These are phyloP conservation scores for Penicillium nucicola DNA, from an alignment of 495 filamentous ascomycete species.

Conservation along the genomic window DNA sequence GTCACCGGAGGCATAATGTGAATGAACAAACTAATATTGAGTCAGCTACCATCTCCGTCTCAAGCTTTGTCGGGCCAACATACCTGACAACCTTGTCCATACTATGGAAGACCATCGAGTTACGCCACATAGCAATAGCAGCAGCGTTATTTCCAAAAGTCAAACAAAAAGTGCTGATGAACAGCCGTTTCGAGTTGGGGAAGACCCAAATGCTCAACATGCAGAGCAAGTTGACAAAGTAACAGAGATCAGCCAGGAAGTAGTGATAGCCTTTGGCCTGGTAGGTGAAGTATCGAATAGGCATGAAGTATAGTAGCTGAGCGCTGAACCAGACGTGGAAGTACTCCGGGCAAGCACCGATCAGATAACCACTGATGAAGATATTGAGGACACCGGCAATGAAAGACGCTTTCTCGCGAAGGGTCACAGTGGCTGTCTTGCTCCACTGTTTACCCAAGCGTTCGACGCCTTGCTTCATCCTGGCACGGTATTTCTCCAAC, in stretches of 20 bases:
- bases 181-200: constrained; percentile 83
- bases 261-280: constrained; percentile 90
- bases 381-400: constrained; percentile 95
- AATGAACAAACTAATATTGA: constrained; percentile 73
- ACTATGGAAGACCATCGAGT: constrained; percentile 95
- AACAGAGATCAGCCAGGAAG: constrained; percentile 95
- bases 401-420: constrained; percentile 93
- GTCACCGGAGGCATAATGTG: constrained; percentile 97
- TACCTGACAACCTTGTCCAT: constrained; percentile 92
- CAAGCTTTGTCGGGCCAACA: background rate
- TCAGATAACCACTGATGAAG: constrained; percentile 91
- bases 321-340: constrained; percentile 91
- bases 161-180: constrained; percentile 90
- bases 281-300: constrained; percentile 88
- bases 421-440: constrained; percentile 79
- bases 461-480: constrained; percentile 85
- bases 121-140: constrained; percentile 99
- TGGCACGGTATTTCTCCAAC: constrained; percentile 82
- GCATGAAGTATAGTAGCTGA: constrained; percentile 92
- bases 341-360: constrained; percentile 79
- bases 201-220: constrained; percentile 87
- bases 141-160: constrained; percentile 95
- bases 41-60: constrained; percentile 7
- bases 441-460: constrained; percentile 82
- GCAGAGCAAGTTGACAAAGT: constrained; percentile 90